A percentile compares a stretch with the other conserved stretches of the same genome.
phyloP scores from a whole-genome alignment of 2,329 filamentous ascomycete genomes.

The Falciphora oryzae region DNA sequence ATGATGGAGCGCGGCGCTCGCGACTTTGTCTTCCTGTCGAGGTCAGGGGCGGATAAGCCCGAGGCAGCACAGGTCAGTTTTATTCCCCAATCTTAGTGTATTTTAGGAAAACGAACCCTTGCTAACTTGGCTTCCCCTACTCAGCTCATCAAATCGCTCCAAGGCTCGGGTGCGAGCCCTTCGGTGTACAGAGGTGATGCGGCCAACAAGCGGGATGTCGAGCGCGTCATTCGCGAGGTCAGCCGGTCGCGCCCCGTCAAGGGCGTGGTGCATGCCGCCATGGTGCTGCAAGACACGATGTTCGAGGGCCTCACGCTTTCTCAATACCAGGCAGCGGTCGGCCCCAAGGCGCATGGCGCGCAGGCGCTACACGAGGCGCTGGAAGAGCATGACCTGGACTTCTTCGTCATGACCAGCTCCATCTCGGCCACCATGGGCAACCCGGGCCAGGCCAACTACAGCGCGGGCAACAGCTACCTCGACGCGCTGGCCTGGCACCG shows the following conservation, averaged over 20 bases:
- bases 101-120: too few relatives aligned
- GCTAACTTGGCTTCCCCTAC: too few relatives aligned
- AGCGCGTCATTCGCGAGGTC: too few relatives aligned
- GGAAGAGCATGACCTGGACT: constrained; percentile 21
- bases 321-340: not conserved
- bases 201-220: too few relatives aligned
- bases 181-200: too few relatives aligned
- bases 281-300: constrained; percentile 1
- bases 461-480: constrained; percentile 34
- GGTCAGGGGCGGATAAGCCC: too few relatives aligned
- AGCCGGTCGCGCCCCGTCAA: not conserved
- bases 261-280: not conserved
- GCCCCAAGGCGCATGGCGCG: constrained; percentile 3
- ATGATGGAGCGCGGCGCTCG: too few relatives aligned
- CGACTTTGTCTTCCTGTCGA: too few relatives aligned
- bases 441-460: constrained; percentile 35
- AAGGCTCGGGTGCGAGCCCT: too few relatives aligned
- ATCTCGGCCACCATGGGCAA: constrained; percentile 29
- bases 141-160: too few relatives aligned
- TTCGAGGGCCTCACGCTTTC: not conserved
- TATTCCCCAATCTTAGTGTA: too few relatives aligned
- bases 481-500: constrained; percentile 33
- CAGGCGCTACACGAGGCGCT: not conserved
- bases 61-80: too few relatives aligned
- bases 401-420: constrained; percentile 31